phyloP scores from a whole-genome alignment of 805 yeast genomes.

The Diddensiella transvaalensis region DNA sequence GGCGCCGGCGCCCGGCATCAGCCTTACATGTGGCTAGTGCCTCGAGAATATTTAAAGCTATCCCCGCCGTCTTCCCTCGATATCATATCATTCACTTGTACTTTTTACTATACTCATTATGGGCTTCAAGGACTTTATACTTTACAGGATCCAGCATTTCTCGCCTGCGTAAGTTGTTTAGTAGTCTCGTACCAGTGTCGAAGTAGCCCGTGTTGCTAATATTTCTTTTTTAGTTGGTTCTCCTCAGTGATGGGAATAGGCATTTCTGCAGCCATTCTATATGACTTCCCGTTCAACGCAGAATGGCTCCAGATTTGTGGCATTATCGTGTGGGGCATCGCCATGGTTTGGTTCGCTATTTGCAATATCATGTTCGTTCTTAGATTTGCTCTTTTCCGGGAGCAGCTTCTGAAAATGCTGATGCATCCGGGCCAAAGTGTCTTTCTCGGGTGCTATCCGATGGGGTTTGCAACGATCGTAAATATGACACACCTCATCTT shows the following conservation, averaged over 20 bases:
- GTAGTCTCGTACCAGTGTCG: neutral
- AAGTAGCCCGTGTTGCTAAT: neutral
- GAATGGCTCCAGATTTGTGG: conserved; percentile 58
- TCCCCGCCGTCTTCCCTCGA: too few relatives aligned
- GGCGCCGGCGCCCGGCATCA: too few relatives aligned
- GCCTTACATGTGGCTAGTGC: neutral
- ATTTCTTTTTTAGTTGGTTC: conserved; percentile 42
- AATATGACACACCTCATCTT: conserved; percentile 51
- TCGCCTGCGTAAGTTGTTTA: conserved; percentile 23
- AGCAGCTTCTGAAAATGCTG: conserved; percentile 32
- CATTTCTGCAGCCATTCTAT: conserved; percentile 58
- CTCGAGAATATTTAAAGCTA: neutral
- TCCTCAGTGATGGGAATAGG: conserved; percentile 86
- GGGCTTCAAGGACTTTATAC: conserved; percentile 7
- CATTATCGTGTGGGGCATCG: conserved; percentile 58
- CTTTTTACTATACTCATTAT: too few relatives aligned
- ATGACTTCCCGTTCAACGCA: conserved; percentile 61
- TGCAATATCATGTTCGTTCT: conserved; percentile 42
- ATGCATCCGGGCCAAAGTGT: conserved; percentile 48
- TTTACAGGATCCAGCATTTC: conserved; percentile 24
- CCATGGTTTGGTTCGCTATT: conserved; percentile 43
- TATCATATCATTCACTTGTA: too few relatives aligned
- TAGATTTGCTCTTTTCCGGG: conserved; percentile 39
- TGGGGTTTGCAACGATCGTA: conserved; percentile 70
- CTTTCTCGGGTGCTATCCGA: conserved; percentile 73